Percentiles rank a stretch among this genome's conserved stretches.
Conservation (phyloP, 2,329 filamentous ascomycete genomes). For the Curvularia sp. region DNA sequence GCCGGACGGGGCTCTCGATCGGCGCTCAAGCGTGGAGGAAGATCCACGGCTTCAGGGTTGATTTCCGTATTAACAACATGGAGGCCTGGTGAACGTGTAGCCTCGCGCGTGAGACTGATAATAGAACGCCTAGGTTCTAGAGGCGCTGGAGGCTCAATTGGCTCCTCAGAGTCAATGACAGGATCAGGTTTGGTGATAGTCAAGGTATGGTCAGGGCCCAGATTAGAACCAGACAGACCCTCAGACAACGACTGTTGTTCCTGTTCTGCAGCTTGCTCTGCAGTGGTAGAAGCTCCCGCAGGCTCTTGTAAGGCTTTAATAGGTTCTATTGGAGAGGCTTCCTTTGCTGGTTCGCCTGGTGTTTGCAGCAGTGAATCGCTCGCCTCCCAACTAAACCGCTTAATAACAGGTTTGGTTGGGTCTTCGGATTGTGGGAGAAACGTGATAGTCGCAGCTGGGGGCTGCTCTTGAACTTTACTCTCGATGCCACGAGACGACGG, state of each 20-base stretch:
- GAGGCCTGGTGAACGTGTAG: conserved; percentile 43
- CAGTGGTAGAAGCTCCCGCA: conserved; percentile 17
- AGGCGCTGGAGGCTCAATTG: conserved; percentile 25
- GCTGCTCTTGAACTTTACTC: conserved; percentile 26
- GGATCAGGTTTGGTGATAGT: conserved; percentile 35
- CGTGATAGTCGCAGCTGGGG: conserved; percentile 14
- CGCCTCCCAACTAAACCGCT: conserved; percentile 47
- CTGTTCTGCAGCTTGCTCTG: conserved; percentile 28
- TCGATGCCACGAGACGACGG: conserved; percentile 37
- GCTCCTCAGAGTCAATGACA: conserved; percentile 27
- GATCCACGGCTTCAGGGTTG: conserved; percentile 49
- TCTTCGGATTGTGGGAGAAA: conserved; percentile 24
- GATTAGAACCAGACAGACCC: conserved; percentile 34
- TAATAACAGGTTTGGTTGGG: conserved; percentile 28
- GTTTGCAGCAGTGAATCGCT: conserved; percentile 21
- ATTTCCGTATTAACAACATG: conserved; percentile 55
- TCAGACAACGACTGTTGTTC: conserved; percentile 27
- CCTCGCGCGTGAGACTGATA: conserved; percentile 30
- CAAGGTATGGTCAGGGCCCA: conserved; percentile 38
- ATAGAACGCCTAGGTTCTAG: conserved; percentile 23
- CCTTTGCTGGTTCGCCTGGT: conserved; percentile 21
- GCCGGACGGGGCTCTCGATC: conserved; percentile 25
- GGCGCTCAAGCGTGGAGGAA: conserved; percentile 45
- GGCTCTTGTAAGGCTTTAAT: conserved; percentile 17
- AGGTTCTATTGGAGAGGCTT: conserved; percentile 20